Evolutionary conservation across 78 protist species (phyloP), one percentile per base, ranked within the genome.

Genomic region (Capsaspora owczarzaki): DNA sequence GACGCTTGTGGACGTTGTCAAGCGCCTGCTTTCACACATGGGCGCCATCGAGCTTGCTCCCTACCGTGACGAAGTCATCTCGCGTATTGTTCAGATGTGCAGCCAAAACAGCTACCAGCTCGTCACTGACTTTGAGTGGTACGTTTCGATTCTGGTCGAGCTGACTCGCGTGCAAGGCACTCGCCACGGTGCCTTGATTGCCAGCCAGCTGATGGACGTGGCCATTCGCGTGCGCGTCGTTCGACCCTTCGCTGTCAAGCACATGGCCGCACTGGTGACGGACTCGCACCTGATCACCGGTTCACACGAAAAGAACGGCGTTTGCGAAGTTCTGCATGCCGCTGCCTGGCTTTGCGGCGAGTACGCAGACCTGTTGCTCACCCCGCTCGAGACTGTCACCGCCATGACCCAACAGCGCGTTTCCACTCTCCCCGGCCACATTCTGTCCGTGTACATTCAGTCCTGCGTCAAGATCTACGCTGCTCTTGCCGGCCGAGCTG

Each of bases 91-190:
- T 60, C 89, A 79, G 56, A 81, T 89, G 74, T 93, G 94, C 71
- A n/a, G 82, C 33, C 76, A 61, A 37, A 63, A 85, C n/a, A 61
- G 77, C 72, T 94, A 92, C 81, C 89, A 83, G 78, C 41, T 40
- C 74, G 70, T 96, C 46, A 78, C 91, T 40, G 87, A 93, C 74
- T 96, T 96, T 79, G 94, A 96, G 82, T 96, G 98, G 98, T 96
- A 96, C 81, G 42, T 93, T 49, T 31, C 75, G 25, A 72, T 88
- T 5, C 80, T 95, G 49, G 40, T 83, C 33, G 80, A 82, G 27
- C 76, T 94, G 29, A 60, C 89, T n/a, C 81, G 74, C 31, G 44
- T 82, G 46, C 46, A 47, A 20, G 29, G n/a, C 75, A 72, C 90
- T 23, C 27, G 23, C 38, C 92, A 91, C 49, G 97, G 95, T 31